Base-by-base conservation (phyloP, 225 moss, liverwort and hornwort genomes). In the Pseudisothecium myosuroides region DNA sequence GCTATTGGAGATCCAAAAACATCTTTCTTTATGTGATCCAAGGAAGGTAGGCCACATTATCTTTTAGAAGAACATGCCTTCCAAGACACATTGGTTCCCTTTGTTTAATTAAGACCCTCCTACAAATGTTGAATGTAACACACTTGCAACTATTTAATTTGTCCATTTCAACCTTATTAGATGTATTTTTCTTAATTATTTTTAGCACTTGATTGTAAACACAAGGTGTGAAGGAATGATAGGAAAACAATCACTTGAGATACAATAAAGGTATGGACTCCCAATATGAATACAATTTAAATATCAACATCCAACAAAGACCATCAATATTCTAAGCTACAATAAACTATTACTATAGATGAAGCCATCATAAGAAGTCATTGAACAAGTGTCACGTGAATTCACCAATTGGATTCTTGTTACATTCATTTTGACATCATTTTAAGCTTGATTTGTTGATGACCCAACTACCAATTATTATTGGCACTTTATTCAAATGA, bases 81-180 rank as follows among this genome's bases (percentile, higher is more conserved):
- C 2, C 3, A 45, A 45, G 17, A 41, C 10, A 29, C 17, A 3
- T 74, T 47, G 3, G 18, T 74, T 31, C 1, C 2, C 2, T 31
- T 47, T 0, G 0, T 75, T 49, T 19, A 29, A 49, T 4, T 32
- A 49, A 32, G 3, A 31, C 11, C 1, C 2, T 32, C 6, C 12
- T 31, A 19, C 12, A 49, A 75, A 19, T 49, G 19, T 47, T 12
- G 11, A 31, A 49, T 47, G 18, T 47, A 19, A 47, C 49, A 6
- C 1, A 31, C 2, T 1, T 32, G 0, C 2, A 12, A 0, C 5
- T 10, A 73, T 28, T 29, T 19, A 12, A 49, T 19, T 31, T 17
- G 17, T 47, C 28, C 6, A 74, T 1, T 74, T 47, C 74, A 29
- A 31, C 17, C 11, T 47, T 18, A 17, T 47, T 0, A 18, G 47